These are phyloP conservation scores for Globisporangium paroecandrum DNA, from an alignment of 352 stramenopile genomes.

Conservation along the genomic window DNA sequence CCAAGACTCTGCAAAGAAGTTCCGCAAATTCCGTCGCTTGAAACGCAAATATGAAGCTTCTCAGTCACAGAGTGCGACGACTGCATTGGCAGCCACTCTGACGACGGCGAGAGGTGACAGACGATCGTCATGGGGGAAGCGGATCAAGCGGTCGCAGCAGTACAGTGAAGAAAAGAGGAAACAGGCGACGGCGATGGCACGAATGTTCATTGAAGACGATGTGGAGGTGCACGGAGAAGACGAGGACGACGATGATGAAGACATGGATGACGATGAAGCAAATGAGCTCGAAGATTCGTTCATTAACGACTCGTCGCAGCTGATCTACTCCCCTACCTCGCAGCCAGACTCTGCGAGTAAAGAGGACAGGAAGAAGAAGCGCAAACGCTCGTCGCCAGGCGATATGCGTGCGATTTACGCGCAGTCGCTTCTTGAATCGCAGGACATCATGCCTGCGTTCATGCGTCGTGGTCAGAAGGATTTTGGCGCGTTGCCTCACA, in stretches of 20 bases:
- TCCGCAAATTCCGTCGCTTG: conserved; percentile 60
- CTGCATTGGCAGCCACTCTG: background rate
- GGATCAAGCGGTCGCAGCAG: conserved; percentile 51
- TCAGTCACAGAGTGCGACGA: conserved; percentile 18
- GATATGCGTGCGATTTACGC: conserved; percentile 82
- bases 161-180: conserved; percentile 28
- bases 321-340: conserved; percentile 56
- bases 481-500: conserved; percentile 37
- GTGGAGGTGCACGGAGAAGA: conserved; percentile 48
- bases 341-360: conserved; percentile 9
- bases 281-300: conserved; percentile 64
- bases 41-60: conserved; percentile 71
- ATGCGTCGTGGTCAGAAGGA: conserved; percentile 34
- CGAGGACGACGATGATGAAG: conserved; percentile 63
- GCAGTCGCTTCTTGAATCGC: conserved; percentile 61
- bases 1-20: conserved; percentile 46
- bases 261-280: conserved; percentile 33
- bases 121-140: conserved; percentile 58
- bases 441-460: conserved; percentile 27
- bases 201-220: conserved; percentile 65
- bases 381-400: conserved; percentile 30
- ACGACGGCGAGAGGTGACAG: background rate
- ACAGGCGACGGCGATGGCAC: conserved; percentile 25
- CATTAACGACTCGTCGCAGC: conserved; percentile 80
- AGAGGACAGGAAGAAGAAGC: conserved; percentile 14